These are phyloP conservation scores for Hanseniaspora singularis DNA, from an alignment of 805 yeast species.

Conservation along the genomic window DNA sequence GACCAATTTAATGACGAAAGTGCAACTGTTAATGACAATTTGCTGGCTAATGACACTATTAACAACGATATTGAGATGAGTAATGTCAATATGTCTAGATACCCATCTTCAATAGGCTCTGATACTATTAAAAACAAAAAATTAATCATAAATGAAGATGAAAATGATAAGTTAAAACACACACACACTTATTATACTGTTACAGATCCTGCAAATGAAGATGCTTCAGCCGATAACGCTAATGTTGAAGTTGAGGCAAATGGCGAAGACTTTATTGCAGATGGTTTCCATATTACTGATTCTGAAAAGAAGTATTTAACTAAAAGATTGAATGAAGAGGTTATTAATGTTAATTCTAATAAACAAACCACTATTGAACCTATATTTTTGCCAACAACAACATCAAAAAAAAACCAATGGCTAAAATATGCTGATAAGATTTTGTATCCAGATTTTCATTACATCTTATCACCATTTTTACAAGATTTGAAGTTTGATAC, in stretches of 20 bases:
- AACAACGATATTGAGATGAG: background rate
- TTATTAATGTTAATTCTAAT: slow-evolving; percentile 36
- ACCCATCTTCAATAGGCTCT: background rate
- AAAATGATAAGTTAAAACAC: slow-evolving; percentile 5
- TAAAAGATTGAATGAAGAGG: slow-evolving; percentile 31
- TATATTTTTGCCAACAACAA: slow-evolving; percentile 54
- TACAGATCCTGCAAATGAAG: slow-evolving; percentile 17
- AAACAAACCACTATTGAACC: slow-evolving; percentile 56
- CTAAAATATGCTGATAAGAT: slow-evolving; percentile 79
- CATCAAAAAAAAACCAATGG: slow-evolving; percentile 67
- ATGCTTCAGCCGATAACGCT: slow-evolving; percentile 2
- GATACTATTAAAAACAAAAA: background rate
- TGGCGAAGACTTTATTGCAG: slow-evolving; percentile 6
- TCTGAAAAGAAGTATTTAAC: slow-evolving; percentile 38
- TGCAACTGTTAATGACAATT: background rate
- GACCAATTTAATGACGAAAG: too few species aligned
- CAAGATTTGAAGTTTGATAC: slow-evolving; percentile 38
- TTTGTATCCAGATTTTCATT: slow-evolving; percentile 91
- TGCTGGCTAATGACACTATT: background rate
- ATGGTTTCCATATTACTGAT: slow-evolving; percentile 44
- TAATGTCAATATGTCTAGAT: slow-evolving; percentile 1
- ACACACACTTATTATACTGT: slow-evolving; percentile 15
- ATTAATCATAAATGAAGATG: slow-evolving; percentile 12
- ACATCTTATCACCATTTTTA: slow-evolving; percentile 63
- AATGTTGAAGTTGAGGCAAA: slow-evolving; percentile 14